These are phyloP conservation scores for Suhomyces sp. DNA, from an alignment of 805 yeast species.

Conservation along the genomic window DNA sequence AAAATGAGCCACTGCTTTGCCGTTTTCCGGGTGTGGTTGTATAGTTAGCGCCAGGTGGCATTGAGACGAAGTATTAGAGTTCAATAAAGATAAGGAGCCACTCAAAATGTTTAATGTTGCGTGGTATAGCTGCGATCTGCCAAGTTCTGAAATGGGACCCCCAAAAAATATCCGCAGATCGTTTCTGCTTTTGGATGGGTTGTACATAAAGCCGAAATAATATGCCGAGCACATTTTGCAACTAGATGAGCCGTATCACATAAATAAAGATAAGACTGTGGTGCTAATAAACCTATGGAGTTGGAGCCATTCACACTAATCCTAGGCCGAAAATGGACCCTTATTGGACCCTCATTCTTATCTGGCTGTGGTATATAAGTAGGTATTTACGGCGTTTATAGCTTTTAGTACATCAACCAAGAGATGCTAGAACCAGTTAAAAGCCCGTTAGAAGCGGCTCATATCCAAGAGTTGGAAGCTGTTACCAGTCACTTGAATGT, in stretches of 20 bases:
- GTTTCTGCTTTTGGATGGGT: not conserved
- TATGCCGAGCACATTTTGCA: not conserved
- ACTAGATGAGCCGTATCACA: not conserved
- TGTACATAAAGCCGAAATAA: not conserved
- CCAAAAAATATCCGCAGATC: not conserved
- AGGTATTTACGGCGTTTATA: not conserved
- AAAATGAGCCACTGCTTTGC: not conserved
- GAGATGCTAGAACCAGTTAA: not conserved
- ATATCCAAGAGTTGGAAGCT: not conserved
- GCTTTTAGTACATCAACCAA: not conserved
- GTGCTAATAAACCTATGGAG: not conserved
- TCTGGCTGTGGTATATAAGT: not conserved
- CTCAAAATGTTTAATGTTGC: not conserved
- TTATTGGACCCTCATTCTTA: too few relatives aligned
- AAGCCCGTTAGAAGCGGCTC: not conserved
- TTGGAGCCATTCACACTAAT: too few relatives aligned
- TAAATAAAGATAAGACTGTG: not conserved
- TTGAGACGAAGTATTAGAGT: not conserved
- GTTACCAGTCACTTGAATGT: slow-evolving; percentile 5
- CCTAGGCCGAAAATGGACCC: too few relatives aligned
- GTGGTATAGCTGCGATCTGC: not conserved
- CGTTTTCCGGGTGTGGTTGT: not conserved
- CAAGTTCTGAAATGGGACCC: not conserved
- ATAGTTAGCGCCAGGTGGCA: not conserved
- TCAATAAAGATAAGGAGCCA: not conserved